Conservation (phyloP, 495 filamentous ascomycete species). For the Neurospora tetrasperma region DNA sequence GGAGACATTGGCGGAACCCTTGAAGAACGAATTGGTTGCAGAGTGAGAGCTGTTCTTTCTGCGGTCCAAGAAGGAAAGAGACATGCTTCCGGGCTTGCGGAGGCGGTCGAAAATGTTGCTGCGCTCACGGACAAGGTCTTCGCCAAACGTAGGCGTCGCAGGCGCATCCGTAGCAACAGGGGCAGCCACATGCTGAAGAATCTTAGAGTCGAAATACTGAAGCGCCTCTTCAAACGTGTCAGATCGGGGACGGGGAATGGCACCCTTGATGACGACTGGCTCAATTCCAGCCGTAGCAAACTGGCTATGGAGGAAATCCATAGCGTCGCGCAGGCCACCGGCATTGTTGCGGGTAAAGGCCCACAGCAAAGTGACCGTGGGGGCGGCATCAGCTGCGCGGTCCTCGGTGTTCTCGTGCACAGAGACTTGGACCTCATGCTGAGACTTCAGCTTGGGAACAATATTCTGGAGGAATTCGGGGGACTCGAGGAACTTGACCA, state of each 20-base stretch:
- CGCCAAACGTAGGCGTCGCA: constrained; percentile 64
- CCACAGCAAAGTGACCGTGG: constrained; percentile 41
- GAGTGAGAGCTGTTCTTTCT: constrained; percentile 86
- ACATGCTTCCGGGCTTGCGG: constrained; percentile 86
- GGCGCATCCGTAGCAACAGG: constrained; percentile 75
- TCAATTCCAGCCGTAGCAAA: constrained; percentile 79
- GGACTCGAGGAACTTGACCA: constrained; percentile 70
- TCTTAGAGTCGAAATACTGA: constrained; percentile 91
- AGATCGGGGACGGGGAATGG: constrained; percentile 90
- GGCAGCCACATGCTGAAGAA: constrained; percentile 80
- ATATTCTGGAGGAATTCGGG: constrained; percentile 68
- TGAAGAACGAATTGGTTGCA: constrained; percentile 71
- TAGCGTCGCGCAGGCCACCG: constrained; percentile 87
- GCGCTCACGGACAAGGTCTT: constrained; percentile 63
- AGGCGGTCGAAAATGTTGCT: constrained; percentile 74
- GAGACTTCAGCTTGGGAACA: constrained; percentile 70
- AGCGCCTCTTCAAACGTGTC: constrained; percentile 97
- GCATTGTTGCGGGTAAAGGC: constrained; percentile 95
- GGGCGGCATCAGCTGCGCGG: constrained; percentile 41
- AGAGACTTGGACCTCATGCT: constrained; percentile 81
- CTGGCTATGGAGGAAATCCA: constrained; percentile 81
- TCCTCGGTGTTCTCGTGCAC: constrained; percentile 49
- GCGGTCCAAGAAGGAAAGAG: constrained; percentile 82
- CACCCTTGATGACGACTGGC: constrained; percentile 76
- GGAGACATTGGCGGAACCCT: constrained; percentile 87